These are phyloP conservation scores for Uronychia binucleata DNA, from an alignment of 73 alveolate genomes.

Conservation along the genomic window DNA sequence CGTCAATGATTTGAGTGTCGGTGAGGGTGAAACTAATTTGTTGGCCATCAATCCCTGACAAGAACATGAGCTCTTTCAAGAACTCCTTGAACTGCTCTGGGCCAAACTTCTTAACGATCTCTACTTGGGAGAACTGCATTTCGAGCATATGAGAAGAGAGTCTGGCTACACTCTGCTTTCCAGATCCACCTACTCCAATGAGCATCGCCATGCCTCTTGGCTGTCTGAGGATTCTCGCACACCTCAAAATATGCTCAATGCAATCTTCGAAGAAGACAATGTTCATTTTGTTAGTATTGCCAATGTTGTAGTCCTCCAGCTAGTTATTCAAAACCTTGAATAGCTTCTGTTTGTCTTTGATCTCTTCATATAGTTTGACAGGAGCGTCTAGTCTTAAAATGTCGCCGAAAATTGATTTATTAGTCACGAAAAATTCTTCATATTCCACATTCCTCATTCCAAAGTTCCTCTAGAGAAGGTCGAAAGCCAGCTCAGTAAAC, in stretches of 20 bases:
- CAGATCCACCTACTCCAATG: slow-evolving; percentile 98
- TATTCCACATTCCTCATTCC: slow-evolving; percentile 87
- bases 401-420: slow-evolving; percentile 94
- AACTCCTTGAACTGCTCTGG: slow-evolving; percentile 83
- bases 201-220: slow-evolving; percentile 95
- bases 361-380: slow-evolving; percentile 95
- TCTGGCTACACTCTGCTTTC: slow-evolving; percentile 90
- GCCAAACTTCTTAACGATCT: slow-evolving; percentile 80
- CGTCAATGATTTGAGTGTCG: slow-evolving; percentile 99
- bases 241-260: slow-evolving; percentile 96
- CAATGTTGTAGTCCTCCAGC: slow-evolving; percentile 94
- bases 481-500: slow-evolving; percentile 84
- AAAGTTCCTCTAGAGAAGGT: slow-evolving; percentile 80
- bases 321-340: slow-evolving; percentile 89
- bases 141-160: slow-evolving; percentile 80
- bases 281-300: slow-evolving; percentile 94
- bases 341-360: slow-evolving; percentile 84
- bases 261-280: slow-evolving; percentile 98
- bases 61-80: slow-evolving; percentile 78
- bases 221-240: slow-evolving; percentile 91
- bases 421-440: slow-evolving; percentile 85
- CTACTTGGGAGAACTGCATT: slow-evolving; percentile 73
- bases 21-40: slow-evolving; percentile 82
- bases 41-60: slow-evolving; percentile 64
- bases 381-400: slow-evolving; percentile 89